Evolutionary conservation across 805 yeast genomes (phyloP), one percentile per base, ranked within the genome.

Genomic region (Danielia reshetovae): DNA sequence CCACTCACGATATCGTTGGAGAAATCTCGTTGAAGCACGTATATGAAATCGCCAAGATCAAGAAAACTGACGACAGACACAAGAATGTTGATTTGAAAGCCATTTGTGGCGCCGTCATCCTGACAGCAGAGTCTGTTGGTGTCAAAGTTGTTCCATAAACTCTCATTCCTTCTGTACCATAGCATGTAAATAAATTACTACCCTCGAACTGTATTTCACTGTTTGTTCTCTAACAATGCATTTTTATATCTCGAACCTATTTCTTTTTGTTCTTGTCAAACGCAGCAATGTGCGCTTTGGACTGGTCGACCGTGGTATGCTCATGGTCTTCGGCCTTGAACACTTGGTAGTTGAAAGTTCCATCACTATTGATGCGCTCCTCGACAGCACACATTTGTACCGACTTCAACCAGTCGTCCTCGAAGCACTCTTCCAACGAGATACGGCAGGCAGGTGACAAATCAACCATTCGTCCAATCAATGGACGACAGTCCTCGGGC

Each of bases 281-380:
- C 39, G 89, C 82, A 8, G 97, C 96, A 62, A 89, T 89, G 58
- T 89, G 97, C 0, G 97, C 97, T 49, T 86, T 95, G 40, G 86
- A 80, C 56, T 85, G 95, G 48, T 88, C 96, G 32, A 89, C 97
- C 45, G 76, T 77, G 2, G 96, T 86, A 56, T 89, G 97, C 22
- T 71, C 71, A 55, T 89, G 97, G 50, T 78, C 80, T 6, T 65
- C 59, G 14, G 79, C 76, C 22, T 60, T 61, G 27, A 57, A 49
- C 7, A 63, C 66, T 25, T 56, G 65, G 51, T 54, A 59, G 34
- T 65, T 58, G 25, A 65, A 38, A 10, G 62, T 54, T 16, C 65
- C 67, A 29, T 63, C 59, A 14, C 59, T 59, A 24, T 62, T 68
- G 36, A 70, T 28, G 10, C 52, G 44, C 36, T 67, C 70, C 34